A percentile compares a stretch with the other conserved stretches of the same genome.
phyloP scores from a whole-genome alignment of 2,329 filamentous ascomycete species.

The Talaromyces rugulosus region DNA sequence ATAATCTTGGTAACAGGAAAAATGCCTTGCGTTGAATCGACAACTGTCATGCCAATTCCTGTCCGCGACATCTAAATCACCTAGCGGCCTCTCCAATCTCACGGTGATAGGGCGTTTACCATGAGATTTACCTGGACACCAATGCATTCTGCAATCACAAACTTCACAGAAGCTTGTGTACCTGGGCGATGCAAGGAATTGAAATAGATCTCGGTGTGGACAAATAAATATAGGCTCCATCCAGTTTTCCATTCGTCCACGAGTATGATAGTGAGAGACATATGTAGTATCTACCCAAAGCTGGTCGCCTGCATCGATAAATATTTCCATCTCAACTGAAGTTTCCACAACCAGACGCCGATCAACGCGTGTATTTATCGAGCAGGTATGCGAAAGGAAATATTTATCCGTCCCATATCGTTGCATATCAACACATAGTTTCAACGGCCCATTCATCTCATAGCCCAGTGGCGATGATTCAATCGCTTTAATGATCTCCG shows the following conservation, averaged over 20 bases:
- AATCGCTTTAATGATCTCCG: neutral
- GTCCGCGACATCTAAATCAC: neutral
- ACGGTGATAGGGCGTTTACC: constrained; percentile 1
- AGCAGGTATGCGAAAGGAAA: neutral
- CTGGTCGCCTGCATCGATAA: neutral
- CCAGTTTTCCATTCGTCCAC: neutral
- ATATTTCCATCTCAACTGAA: neutral
- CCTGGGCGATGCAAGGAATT: neutral
- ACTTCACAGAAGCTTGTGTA: neutral
- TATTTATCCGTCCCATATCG: neutral
- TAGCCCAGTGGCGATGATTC: neutral
- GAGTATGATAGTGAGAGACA: neutral
- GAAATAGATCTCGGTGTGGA: constrained; percentile 1
- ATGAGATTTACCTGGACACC: neutral
- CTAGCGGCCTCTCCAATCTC: neutral
- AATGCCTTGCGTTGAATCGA: neutral
- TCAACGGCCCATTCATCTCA: neutral
- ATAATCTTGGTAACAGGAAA: neutral
- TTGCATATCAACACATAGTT: neutral
- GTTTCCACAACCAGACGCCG: neutral
- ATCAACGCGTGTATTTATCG: neutral
- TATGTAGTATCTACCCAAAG: neutral
- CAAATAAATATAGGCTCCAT: constrained; percentile 1
- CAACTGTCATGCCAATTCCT: neutral
- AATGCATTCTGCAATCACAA: neutral